Evolutionary conservation across 169 alveolate species (phyloP), one percentile per base, ranked within the genome.

Genomic region (Cryptosporidium baileyi): DNA sequence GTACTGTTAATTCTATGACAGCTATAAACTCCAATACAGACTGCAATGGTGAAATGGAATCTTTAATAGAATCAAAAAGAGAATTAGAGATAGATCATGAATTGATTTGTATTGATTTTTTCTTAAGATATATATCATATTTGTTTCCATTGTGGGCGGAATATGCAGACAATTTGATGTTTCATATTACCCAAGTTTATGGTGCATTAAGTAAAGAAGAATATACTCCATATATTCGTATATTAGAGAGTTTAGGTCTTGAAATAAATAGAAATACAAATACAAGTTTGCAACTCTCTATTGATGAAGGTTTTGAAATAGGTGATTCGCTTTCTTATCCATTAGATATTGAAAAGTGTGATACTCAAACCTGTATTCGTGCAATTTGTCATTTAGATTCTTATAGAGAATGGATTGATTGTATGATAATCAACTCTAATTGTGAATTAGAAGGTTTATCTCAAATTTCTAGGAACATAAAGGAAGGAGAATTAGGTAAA

Each of bases 321-420:
- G 28, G 24, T 34, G 67, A 57, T 38, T 17, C 60, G 1, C 59
- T 24, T 43, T 17, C 22, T 3, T 74, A 51, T 19, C 85, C 85
- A 28, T 9, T 74, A 54, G 67, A 74, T 36, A 40, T 74, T 9
- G 74, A 74, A n/a, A 57, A 34, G 5, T 74, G 85, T 41, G 67
- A 57, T 54, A 11, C 67, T 15, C 65, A 74, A 44, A 51, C 52
- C 1, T 57, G 67, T 74, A 74, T 74, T 6, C 36, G 57, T 15
- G 85, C 85, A 57, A 74, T 74, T 40, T 54, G 60, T 15, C 57
- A 74, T n/a, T 57, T 74, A 19, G 85, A 74, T 54, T 74, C 65
- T 0, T 74, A 74, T n/a, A 74, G 85, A n/a, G 85, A 74, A 43
- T 74, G 85, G 85, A n/a, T 74, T 19, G 85, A 74, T 22, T 28